Evolutionary conservation across 129 eudicot species (phyloP).

Genomic region (Lactuca sativa): DNA sequence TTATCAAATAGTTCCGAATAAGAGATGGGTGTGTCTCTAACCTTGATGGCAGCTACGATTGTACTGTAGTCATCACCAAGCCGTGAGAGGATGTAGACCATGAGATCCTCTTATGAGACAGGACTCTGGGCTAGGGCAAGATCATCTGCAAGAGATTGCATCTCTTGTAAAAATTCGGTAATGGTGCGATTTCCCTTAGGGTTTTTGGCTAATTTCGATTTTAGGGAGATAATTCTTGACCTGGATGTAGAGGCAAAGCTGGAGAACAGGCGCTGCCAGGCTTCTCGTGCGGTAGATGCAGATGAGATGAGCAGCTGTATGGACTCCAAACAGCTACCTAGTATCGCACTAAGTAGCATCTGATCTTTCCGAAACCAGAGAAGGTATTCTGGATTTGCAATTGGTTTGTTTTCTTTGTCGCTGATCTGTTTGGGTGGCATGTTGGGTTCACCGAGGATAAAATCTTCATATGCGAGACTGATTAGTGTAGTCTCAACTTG

Average conservation of each 20-base stretch:
- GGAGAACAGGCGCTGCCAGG: neutral
- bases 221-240: neutral
- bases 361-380: neutral
- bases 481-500: no score
- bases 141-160: slow-evolving; percentile 4
- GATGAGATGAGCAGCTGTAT: neutral
- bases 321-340: neutral
- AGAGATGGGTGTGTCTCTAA: no score
- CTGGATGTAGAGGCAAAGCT: neutral
- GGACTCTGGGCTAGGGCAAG: neutral
- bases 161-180: neutral
- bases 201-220: neutral
- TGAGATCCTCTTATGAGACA: neutral
- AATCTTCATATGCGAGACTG: no score
- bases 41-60: neutral
- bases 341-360: neutral
- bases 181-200: neutral
- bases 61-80: neutral
- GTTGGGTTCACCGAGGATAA: no score
- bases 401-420: no score
- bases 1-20: no score
- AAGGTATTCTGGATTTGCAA: neutral
- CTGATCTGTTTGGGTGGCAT: no score
- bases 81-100: neutral
- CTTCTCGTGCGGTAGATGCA: neutral